phyloP scores from a whole-genome alignment of 805 yeast genomes.

The Citeromyces nyonsensis region DNA sequence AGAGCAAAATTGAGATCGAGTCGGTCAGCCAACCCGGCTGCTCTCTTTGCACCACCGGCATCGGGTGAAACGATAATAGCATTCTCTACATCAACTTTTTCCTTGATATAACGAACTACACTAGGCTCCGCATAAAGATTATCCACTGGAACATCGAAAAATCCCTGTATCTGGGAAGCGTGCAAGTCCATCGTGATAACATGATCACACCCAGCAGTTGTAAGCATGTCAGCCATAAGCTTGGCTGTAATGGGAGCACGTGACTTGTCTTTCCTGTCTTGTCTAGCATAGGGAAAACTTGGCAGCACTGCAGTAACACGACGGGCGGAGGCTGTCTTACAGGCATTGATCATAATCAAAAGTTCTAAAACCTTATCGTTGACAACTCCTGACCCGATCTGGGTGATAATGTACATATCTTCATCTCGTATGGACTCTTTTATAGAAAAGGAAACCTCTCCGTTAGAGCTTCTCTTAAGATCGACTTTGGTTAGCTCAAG shows the following conservation, averaged over 20 bases:
- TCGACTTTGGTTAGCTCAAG: constrained; percentile 45
- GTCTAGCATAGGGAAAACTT: constrained; percentile 80
- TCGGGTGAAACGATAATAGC: constrained; percentile 77
- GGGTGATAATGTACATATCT: constrained; percentile 67
- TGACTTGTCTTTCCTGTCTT: constrained; percentile 73
- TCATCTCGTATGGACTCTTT: constrained; percentile 80
- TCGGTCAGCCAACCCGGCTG: constrained; percentile 72
- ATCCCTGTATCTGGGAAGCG: constrained; percentile 84
- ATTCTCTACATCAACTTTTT: constrained; percentile 36
- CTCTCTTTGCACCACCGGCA: constrained; percentile 86
- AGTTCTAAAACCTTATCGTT: constrained; percentile 66
- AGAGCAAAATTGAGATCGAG: constrained; percentile 70
- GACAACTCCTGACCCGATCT: constrained; percentile 65
- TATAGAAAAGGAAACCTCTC: constrained; percentile 62
- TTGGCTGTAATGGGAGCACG: constrained; percentile 82
- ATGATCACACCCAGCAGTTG: constrained; percentile 78
- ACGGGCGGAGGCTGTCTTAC: constrained; percentile 72
- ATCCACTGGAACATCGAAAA: constrained; percentile 72
- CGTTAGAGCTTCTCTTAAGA: constrained; percentile 50
- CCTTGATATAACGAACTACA: constrained; percentile 61
- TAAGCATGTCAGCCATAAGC: constrained; percentile 67
- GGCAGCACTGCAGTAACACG: constrained; percentile 75
- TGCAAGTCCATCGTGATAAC: constrained; percentile 80
- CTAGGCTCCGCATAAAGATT: constrained; percentile 76
- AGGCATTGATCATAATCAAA: constrained; percentile 67